Base-by-base conservation (phyloP, 129 eudicot species). In the Smallanthus sonchifolius region DNA sequence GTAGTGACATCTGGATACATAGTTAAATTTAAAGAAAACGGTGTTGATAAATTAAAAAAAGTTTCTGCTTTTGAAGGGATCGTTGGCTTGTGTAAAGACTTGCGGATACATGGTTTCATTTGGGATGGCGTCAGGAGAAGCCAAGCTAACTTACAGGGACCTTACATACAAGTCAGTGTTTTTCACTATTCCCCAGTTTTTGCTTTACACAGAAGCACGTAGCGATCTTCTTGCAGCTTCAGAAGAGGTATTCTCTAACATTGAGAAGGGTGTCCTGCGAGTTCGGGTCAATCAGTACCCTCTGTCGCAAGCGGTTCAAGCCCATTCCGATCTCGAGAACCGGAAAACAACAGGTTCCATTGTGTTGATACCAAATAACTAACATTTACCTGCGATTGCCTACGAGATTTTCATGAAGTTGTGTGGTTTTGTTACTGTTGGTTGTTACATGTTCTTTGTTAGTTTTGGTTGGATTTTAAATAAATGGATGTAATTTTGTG, bases 201-300 rank as follows among this genome's bases (percentile, higher is more conserved):
- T 74, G 84, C 77, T 69, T 10, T 87, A 87, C 82, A 84, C 79
- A 2, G 66, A 54, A 6, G 76, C 72, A 15, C 72, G 87, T 10
- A 81, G 77, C 0, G 87, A 87, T 42, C 82, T 87, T 7, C 76
- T 84, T 19, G 83, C 77, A 71, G 65, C 85, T 65, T 84, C 89
- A 15, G 77, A 84, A 43, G 92, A 87, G 56, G 59, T 85, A 0
- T 85, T 82, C 19, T 79, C 79, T 16, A 84, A 77, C 35, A 63
- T 84, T 20, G 87, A 34, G 36, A 66, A 76, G 14, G 92, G 92
- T 5, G 79, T 76, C 2, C 19, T 87, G 11, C 70, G 65, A 10
- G 89, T 84, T n/a, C 85, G 87, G 4, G 85, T 87, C 5, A 87
- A 87, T 71, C 89, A 79, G 57, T 87, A 84, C 69, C 85, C 83